Evolutionary conservation across 176 grass and related monocot species (phyloP).

Genomic region (Avena atlantica): DNA sequence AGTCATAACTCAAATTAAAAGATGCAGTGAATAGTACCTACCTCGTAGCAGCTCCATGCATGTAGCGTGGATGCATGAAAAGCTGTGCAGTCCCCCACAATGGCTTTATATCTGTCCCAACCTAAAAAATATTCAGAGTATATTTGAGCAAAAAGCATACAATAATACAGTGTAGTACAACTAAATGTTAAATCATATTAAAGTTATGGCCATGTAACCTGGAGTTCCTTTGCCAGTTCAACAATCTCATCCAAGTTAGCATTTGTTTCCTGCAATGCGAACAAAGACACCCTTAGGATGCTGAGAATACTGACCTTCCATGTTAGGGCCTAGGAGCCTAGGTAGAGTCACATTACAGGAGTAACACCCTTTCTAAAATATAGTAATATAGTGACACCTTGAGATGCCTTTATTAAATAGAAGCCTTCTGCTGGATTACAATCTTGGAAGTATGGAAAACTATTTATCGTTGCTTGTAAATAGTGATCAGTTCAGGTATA

Average conservation of each 20-base stretch:
- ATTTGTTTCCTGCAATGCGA: slow-evolving; percentile 87
- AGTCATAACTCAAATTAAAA: neutral
- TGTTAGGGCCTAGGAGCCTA: neutral
- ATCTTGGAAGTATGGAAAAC: neutral
- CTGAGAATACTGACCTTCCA: neutral
- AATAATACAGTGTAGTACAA: neutral
- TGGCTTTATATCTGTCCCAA: slow-evolving; percentile 72
- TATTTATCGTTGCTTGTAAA: slow-evolving; percentile 25
- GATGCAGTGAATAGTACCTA: slow-evolving; percentile 30
- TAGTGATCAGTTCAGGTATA: neutral
- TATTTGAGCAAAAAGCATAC: slow-evolving; percentile 18
- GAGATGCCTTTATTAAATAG: slow-evolving; percentile 18
- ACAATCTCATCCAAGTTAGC: slow-evolving; percentile 89
- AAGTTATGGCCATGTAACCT: slow-evolving; percentile 55
- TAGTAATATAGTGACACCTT: neutral
- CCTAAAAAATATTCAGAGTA: slow-evolving; percentile 42
- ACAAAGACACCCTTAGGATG: neutral
- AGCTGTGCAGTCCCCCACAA: slow-evolving; percentile 92
- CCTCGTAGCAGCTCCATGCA: slow-evolving; percentile 97
- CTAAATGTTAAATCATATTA: slow-evolving; percentile 20
- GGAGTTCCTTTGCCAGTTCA: slow-evolving; percentile 84
- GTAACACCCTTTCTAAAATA: neutral
- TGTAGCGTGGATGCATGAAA: slow-evolving; percentile 87
- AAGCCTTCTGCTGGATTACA: neutral
- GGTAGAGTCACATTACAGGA: slow-evolving; percentile 4